phyloP scores from a whole-genome alignment of 2,329 filamentous ascomycete species.

The Verticillium zaregamsianum region DNA sequence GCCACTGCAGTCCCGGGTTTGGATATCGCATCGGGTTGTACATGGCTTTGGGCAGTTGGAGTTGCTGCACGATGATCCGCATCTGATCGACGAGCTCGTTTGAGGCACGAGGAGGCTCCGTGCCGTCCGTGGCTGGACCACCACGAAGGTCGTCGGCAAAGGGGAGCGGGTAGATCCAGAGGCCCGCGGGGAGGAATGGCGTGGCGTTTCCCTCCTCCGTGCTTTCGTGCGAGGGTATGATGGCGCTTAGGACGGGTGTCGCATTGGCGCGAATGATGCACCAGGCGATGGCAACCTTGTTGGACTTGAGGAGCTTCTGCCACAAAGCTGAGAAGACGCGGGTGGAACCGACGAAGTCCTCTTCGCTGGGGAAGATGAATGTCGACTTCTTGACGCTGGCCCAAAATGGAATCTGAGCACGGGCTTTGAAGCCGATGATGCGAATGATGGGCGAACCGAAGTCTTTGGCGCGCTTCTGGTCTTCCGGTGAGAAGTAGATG shows the following conservation, averaged over 20 bases:
- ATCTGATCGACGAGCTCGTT: constrained; percentile 75
- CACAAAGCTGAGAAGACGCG: constrained; percentile 89
- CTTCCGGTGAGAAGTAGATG: constrained; percentile 79
- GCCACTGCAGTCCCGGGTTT: constrained; percentile 92
- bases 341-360: constrained; percentile 84
- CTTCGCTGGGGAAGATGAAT: constrained; percentile 92
- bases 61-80: constrained; percentile 75
- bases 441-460: constrained; percentile 82
- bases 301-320: constrained; percentile 73
- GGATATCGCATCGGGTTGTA: constrained; percentile 88
- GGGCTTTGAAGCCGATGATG: constrained; percentile 90
- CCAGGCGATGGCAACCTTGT: constrained; percentile 87
- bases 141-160: constrained; percentile 85
- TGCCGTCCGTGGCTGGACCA: constrained; percentile 61
- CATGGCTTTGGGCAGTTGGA: constrained; percentile 79
- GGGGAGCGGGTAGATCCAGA: constrained; percentile 86
- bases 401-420: constrained; percentile 72
- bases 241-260: constrained; percentile 72
- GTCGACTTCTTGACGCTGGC: constrained; percentile 80
- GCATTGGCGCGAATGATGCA: constrained; percentile 80
- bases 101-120: constrained; percentile 59
- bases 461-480: constrained; percentile 70
- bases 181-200: constrained; percentile 71
- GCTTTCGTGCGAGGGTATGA: constrained; percentile 70
- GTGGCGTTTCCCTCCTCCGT: constrained; percentile 61